Base-by-base conservation (phyloP, 2,329 filamentous ascomycete genomes). In the Zasmidium citrigriseum region DNA sequence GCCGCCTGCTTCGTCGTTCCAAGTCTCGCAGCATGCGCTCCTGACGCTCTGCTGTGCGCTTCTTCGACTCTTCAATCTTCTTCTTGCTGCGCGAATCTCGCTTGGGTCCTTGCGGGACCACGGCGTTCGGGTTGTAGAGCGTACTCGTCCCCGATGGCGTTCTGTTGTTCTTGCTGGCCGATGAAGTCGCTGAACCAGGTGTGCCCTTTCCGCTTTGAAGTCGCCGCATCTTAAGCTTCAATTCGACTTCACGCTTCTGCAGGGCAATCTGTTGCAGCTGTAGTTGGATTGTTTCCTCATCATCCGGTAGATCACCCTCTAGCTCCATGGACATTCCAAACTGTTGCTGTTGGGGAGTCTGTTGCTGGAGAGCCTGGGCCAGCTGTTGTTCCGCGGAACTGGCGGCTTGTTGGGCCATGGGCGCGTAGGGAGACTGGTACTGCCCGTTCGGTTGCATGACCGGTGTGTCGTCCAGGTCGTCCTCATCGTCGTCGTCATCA, bases 31-130 rank as follows among this genome's bases (percentile, higher is more conserved):
- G 65, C 71, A 73, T 73, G 44, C 71, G 67, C 60, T 74, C 72
- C 47, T 74, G 71, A 10, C 71, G 64, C 54, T 74, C 71, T 14
- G 71, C 71, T 4, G 71, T 74, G 23, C 71, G 65, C 25, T 64
- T 64, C 62, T 70, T 73, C 2, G 71, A 72, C 54, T 74, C 71
- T 47, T 74, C 70, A 41, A 73, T 72, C 63, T 74, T 74, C 62
- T 72, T 73, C 62, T 74, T 73, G 59, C 69, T 72, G 41, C 71
- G 64, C 22, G 70, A 73, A 55, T 74, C 72, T 16, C 72, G 66
- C 56, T 73, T 72, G 7, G 67, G 67, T 29, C 60, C 64, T 11
- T 60, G 63, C 12, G 69, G 67, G n/a, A 63, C 62, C 18, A 56
- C 59, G 38, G 65, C 50, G 23, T 63, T 52, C 10, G 68, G 64